phyloP scores from a whole-genome alignment of 345 rosid species.

The Brassica nigra region DNA sequence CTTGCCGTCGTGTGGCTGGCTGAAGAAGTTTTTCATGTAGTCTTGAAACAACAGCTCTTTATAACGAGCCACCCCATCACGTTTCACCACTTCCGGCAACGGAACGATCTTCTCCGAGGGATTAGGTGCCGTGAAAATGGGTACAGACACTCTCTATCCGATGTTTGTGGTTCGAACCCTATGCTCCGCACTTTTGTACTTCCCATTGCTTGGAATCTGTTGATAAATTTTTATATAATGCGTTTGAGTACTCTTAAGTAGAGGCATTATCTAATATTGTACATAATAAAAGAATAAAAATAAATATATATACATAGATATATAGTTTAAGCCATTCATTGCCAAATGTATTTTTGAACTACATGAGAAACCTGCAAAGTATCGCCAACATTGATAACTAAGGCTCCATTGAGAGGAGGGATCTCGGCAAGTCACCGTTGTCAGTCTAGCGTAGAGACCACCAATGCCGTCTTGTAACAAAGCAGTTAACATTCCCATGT shows the following conservation, averaged over 20 bases:
- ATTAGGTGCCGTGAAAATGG: constrained; percentile 52
- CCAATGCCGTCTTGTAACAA: constrained; percentile 66
- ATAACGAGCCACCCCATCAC: constrained; percentile 50
- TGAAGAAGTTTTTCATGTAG: constrained; percentile 58
- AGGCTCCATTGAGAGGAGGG: constrained; percentile 44
- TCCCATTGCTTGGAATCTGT: constrained; percentile 63
- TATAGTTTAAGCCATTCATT: background rate
- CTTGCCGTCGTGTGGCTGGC: constrained; percentile 58
- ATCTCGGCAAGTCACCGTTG: constrained; percentile 46
- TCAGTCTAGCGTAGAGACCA: constrained; percentile 60
- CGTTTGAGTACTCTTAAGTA: background rate
- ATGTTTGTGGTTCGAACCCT: constrained; percentile 53
- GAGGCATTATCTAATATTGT: background rate
- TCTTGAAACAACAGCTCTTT: constrained; percentile 49
- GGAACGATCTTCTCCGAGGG: constrained; percentile 50
- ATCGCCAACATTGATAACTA: constrained; percentile 52
- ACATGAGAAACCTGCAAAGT: constrained; percentile 39
- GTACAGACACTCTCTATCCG: constrained; percentile 57
- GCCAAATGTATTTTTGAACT: background rate
- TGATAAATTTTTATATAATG: background rate
- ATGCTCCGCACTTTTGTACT: constrained; percentile 62
- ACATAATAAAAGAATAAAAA: background rate
- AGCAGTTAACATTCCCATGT: constrained; percentile 57
- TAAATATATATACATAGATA: background rate
- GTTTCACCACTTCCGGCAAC: constrained; percentile 46